Conservation (phyloP, 1,284 basidiomycete species). For the Melampsora occidentalis region DNA sequence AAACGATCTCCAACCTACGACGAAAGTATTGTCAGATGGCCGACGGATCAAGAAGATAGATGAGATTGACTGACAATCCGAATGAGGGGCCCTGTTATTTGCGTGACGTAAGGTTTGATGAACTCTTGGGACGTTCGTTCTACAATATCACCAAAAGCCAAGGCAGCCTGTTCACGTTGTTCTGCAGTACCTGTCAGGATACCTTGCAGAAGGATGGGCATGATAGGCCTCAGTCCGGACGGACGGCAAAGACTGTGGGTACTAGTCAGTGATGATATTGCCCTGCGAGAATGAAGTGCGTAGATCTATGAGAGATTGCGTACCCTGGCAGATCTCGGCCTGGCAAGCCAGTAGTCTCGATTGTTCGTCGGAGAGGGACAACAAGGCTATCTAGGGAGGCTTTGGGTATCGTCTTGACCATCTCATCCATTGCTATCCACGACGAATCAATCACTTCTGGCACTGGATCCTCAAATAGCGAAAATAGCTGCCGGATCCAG, state of each 20-base stretch:
- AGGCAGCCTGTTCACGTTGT: constrained; percentile 79
- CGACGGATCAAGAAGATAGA: neutral
- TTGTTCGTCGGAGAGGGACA: constrained; percentile 78
- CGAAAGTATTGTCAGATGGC: neutral
- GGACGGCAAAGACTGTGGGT: constrained; percentile 76
- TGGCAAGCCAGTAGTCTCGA: constrained; percentile 78
- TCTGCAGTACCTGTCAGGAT: constrained; percentile 55
- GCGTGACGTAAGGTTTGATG: constrained; percentile 94
- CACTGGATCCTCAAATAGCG: constrained; percentile 76
- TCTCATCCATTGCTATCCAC: constrained; percentile 76
- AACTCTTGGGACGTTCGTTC: constrained; percentile 81
- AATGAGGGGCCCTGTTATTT: constrained; percentile 93
- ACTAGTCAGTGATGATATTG: constrained; percentile 11
- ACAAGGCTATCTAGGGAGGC: constrained; percentile 86
- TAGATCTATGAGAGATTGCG: neutral
- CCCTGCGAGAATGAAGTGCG: neutral
- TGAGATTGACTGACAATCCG: constrained; percentile 29
- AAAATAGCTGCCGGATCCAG: constrained; percentile 90
- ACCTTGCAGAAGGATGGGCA: constrained; percentile 53
- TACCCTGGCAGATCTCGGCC: constrained; percentile 64
- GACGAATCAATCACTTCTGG: constrained; percentile 75
- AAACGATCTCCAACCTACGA: constrained; percentile 56
- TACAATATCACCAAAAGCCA: constrained; percentile 89
- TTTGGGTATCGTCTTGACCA: constrained; percentile 87
- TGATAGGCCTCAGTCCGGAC: constrained; percentile 82